Conservation (phyloP, 768 basidiomycete species). For the Coprinopsis sp. region DNA sequence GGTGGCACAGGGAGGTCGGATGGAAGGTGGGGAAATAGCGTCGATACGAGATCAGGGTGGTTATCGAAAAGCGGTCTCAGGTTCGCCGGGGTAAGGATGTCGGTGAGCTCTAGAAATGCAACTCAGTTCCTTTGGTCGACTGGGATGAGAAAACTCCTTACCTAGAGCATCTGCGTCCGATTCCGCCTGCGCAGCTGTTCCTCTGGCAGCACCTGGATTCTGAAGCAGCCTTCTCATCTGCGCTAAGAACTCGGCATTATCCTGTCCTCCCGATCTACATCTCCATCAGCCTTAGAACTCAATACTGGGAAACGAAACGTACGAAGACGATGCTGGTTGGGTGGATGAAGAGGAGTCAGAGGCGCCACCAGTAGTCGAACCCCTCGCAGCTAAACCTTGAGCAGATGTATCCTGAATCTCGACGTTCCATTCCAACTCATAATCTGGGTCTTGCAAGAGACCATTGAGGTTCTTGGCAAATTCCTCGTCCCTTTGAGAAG, state of each 20-base stretch:
- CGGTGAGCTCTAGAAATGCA: slow-evolving; percentile 67
- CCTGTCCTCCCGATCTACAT: too few relatives aligned
- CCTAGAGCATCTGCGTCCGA: slow-evolving; percentile 3
- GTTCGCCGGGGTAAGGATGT: slow-evolving; percentile 73
- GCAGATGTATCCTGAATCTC: slow-evolving; percentile 39
- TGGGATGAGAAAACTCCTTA: not conserved
- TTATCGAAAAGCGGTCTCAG: slow-evolving; percentile 65
- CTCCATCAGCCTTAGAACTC: not conserved
- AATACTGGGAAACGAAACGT: slow-evolving; percentile 13
- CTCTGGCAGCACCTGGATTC: too few relatives aligned
- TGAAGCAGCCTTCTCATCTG: too few relatives aligned
- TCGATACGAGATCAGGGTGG: slow-evolving; percentile 62
- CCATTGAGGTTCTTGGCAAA: slow-evolving; percentile 70
- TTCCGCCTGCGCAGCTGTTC: slow-evolving; percentile 7
- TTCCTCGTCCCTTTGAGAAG: slow-evolving; percentile 54
- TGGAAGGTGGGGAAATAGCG: slow-evolving; percentile 80
- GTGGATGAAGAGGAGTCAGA: slow-evolving; percentile 22
- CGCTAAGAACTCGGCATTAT: too few relatives aligned
- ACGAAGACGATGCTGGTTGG: slow-evolving; percentile 29
- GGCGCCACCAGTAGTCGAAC: slow-evolving; percentile 31
- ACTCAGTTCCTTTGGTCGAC: slow-evolving; percentile 18
- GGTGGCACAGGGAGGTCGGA: slow-evolving; percentile 69
- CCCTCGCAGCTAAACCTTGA: too few relatives aligned
- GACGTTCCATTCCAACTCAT: slow-evolving; percentile 52
- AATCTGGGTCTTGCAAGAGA: slow-evolving; percentile 62